Conservation (phyloP, 768 basidiomycete species). For the Pholiota microspora region DNA sequence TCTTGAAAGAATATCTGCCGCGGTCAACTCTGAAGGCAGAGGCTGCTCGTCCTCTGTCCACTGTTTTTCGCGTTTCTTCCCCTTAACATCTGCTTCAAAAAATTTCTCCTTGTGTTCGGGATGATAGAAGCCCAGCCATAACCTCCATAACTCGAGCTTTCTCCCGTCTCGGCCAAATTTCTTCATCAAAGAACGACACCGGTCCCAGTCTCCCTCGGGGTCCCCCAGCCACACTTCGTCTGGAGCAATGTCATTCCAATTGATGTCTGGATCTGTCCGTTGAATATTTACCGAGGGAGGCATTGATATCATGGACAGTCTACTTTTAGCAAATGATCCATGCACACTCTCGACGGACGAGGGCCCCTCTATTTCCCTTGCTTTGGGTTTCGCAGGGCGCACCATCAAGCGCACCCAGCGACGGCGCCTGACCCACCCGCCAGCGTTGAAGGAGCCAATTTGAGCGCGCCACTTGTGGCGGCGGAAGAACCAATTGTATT, state of each 20-base stretch:
- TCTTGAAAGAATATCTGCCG: slow-evolving; percentile 20
- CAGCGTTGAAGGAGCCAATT: slow-evolving; percentile 56
- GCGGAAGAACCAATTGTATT: slow-evolving; percentile 82
- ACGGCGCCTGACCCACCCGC: slow-evolving; percentile 75
- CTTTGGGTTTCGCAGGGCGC: slow-evolving; percentile 43
- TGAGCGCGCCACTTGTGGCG: slow-evolving; percentile 62
- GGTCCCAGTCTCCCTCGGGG: slow-evolving; percentile 55
- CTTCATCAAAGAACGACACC: slow-evolving; percentile 52
- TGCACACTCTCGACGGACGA: slow-evolving; percentile 2
- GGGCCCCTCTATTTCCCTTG: slow-evolving; percentile 16
- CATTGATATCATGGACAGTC: slow-evolving; percentile 29
- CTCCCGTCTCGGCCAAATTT: slow-evolving; percentile 62
- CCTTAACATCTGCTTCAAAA: slow-evolving; percentile 22
- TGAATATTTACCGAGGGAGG: slow-evolving; percentile 26
- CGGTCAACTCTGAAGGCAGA: slow-evolving; percentile 25
- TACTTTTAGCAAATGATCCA: slow-evolving; percentile 10
- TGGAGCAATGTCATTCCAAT: slow-evolving; percentile 25
- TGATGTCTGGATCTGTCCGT: slow-evolving; percentile 18
- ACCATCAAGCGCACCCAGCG: slow-evolving; percentile 88
- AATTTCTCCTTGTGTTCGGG: slow-evolving; percentile 23
- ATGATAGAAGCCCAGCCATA: slow-evolving; percentile 57
- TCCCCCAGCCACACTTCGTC: slow-evolving; percentile 55
- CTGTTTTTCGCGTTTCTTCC: slow-evolving; percentile 38
- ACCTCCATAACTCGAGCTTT: slow-evolving; percentile 73
- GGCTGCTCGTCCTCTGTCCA: slow-evolving; percentile 45